Percentiles rank a stretch among this genome's conserved stretches.
These are phyloP conservation scores for Sarocladiaceae sp. DNA, from an alignment of 2,329 filamentous ascomycete genomes.

Conservation along the genomic window DNA sequence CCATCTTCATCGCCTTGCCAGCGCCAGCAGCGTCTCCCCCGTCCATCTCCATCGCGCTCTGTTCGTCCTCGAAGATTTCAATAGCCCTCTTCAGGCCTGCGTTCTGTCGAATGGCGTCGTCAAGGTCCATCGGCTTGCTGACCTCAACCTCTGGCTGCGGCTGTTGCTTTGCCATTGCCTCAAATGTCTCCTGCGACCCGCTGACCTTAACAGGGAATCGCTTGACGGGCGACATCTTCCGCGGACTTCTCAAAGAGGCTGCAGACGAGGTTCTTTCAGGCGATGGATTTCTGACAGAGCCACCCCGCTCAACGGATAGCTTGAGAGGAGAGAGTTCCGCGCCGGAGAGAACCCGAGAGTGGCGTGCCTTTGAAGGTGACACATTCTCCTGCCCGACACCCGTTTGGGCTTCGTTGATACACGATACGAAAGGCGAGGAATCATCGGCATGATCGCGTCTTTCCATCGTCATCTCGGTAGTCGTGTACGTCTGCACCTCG, in stretches of 20 bases:
- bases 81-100: conserved; percentile 53
- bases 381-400: conserved; percentile 38
- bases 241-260: conserved; percentile 8
- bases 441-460: conserved; percentile 16
- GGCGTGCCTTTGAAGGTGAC: conserved; percentile 38
- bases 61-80: conserved; percentile 55
- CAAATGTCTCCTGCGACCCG: conserved; percentile 11
- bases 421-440: conserved; percentile 21
- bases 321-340: conserved; percentile 52
- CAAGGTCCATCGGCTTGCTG: conserved; percentile 33
- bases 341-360: conserved; percentile 51
- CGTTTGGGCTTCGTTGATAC: conserved; percentile 24
- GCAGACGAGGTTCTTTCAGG: conserved; percentile 1
- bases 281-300: conserved; percentile 3
- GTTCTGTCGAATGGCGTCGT: conserved; percentile 49
- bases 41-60: conserved; percentile 21
- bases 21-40: conserved; percentile 22
- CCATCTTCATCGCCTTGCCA: conserved; percentile 15
- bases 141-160: no score
- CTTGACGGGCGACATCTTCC: conserved; percentile 45
- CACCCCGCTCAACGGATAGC: conserved; percentile 31
- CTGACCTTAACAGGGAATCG: conserved; percentile 56
- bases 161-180: not conserved
- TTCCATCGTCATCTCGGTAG: conserved; percentile 10
- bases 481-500: conserved; percentile 25